Evolutionary conservation across 257 asterid species (phyloP), one percentile per base, ranked within the genome.

Genomic region (Apocynum venetum): DNA sequence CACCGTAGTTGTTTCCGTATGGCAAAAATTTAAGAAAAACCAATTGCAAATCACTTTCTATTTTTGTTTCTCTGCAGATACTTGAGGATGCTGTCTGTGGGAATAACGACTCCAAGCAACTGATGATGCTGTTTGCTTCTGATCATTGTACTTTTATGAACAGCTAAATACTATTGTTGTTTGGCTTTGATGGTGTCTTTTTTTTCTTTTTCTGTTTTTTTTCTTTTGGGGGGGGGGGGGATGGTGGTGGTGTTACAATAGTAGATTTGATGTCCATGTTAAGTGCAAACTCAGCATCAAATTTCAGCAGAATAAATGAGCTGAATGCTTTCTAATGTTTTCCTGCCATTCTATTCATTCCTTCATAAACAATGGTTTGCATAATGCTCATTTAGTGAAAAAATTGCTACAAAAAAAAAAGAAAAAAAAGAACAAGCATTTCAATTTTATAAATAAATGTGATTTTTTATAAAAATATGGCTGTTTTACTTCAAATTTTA

Each of bases 31-130:
- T 46, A 20, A 17, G 47, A 8, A 48, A 14, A n/a, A 1, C 55
- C 57, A 71, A 9, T n/a, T 61, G 14, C 61, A 25, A 15, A 20
- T 49, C n/a, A 68, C 51, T 60, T 53, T 59, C 40, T 38, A 1
- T 3, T 83, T 71, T 19, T 44, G 63, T 72, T 38, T 73, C 44
- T 48, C 31, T 53, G 73, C 90, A 87, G 97, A 90, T 88, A 84
- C 82, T 76, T 92, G 89, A 91, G 85, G 85, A 61, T 72, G 84
- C 78, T 40, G 68, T 56, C 17, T 46, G 13, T 76, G 6, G 57
- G 25, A 67, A 68, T 44, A 68, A 68, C 51, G 3, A 10, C 57
- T 65, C 72, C 72, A 43, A 67, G 52, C 73, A 68, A 68, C 53
- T 43, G 53, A 19, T 43, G 51, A 68, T 68, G 53, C 36, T 68